A percentile compares a stretch with the other conserved stretches of the same genome.
Conservation (phyloP, 805 yeast species). For the Lipomyces lipofer region DNA sequence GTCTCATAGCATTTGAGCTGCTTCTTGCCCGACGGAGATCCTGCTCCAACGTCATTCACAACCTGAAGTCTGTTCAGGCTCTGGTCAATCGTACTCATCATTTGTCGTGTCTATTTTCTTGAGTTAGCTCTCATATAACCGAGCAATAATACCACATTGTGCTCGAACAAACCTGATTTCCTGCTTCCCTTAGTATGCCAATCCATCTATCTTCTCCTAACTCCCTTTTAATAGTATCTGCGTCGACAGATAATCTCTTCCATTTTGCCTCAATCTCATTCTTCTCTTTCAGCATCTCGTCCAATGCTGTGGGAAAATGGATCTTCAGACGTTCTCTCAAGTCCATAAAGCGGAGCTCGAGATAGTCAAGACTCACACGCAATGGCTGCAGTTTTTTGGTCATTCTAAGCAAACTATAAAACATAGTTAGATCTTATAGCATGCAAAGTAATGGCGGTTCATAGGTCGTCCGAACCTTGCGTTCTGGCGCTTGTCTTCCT, state of each 20-base stretch:
- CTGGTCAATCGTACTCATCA: conserved; percentile 14
- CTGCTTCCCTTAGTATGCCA: conserved; percentile 9
- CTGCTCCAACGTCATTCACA: conserved; percentile 1
- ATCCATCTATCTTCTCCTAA: conserved; percentile 29
- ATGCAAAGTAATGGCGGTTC: too few species aligned
- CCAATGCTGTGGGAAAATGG: conserved; percentile 3
- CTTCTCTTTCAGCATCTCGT: conserved; percentile 3
- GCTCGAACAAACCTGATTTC: conserved; percentile 6
- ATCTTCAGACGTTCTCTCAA: conserved; percentile 3
- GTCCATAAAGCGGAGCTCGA: conserved; percentile 11
- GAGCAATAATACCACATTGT: too few species aligned
- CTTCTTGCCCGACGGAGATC: not conserved
- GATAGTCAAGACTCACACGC: conserved; percentile 14
- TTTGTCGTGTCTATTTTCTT: conserved; percentile 7
- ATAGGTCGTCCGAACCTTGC: conserved; percentile 5
- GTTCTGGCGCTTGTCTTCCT: conserved; percentile 13
- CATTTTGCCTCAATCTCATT: conserved; percentile 6
- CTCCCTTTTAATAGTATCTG: conserved; percentile 1
- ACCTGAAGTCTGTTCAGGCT: conserved; percentile 4
- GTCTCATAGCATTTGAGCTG: conserved; percentile 9
- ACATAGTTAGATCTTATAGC: too few species aligned
- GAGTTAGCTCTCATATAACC: too few species aligned
- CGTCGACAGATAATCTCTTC: conserved; percentile 12
- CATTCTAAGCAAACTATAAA: conserved; percentile 9
- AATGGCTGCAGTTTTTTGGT: conserved; percentile 19